phyloP scores from a whole-genome alignment of 164 flowering plant species.

The Piper betle region DNA sequence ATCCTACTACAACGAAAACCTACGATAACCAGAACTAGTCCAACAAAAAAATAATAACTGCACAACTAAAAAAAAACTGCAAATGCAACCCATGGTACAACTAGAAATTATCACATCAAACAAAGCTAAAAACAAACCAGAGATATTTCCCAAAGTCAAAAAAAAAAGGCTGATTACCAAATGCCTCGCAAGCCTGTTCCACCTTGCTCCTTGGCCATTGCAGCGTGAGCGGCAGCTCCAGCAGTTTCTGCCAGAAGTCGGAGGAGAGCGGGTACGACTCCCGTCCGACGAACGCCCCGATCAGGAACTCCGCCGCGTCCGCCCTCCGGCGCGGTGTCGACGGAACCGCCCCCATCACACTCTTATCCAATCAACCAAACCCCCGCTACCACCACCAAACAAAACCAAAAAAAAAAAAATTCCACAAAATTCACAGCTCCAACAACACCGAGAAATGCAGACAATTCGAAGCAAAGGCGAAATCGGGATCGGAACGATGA shows the following conservation, averaged over 20 bases:
- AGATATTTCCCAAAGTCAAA: neutral
- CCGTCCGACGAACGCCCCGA: too few relatives aligned
- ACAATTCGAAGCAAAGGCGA: too few relatives aligned
- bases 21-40: too few relatives aligned
- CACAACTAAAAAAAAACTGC: too few relatives aligned
- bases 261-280: slow-evolving; percentile 63
- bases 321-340: slow-evolving; percentile 71
- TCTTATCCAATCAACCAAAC: neutral
- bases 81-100: too few relatives aligned
- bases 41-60: too few relatives aligned
- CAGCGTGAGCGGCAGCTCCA: slow-evolving; percentile 61
- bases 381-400: too few relatives aligned
- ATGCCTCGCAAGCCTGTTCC: slow-evolving; percentile 49
- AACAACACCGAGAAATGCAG: too few relatives aligned
- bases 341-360: slow-evolving; percentile 66
- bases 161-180: slow-evolving; percentile 33
- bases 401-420: too few relatives aligned
- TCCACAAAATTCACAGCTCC: too few relatives aligned
- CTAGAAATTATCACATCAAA: neutral
- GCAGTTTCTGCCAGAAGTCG: slow-evolving; percentile 88
- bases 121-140: neutral
- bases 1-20: too few relatives aligned
- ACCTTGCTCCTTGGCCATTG: slow-evolving; percentile 61
- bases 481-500: too few relatives aligned
- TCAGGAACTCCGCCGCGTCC: slow-evolving; percentile 71